Conservation (phyloP, 2,329 filamentous ascomycete genomes). For the Aspergillus sergii region DNA sequence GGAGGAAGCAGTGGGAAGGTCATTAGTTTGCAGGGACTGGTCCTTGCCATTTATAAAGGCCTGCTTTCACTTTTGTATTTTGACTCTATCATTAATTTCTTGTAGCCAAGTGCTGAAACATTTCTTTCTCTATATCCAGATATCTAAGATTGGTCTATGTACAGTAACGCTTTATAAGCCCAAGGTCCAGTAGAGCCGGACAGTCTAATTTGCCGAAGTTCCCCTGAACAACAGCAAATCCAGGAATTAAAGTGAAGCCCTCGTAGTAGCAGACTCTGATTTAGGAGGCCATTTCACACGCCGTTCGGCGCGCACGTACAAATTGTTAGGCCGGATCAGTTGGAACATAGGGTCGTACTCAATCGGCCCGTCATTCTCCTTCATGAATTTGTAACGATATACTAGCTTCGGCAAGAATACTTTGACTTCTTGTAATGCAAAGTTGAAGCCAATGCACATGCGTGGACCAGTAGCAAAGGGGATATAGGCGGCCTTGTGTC, state of each 20-base stretch:
- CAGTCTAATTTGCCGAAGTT: not conserved
- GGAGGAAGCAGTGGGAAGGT: not conserved
- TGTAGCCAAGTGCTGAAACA: not conserved
- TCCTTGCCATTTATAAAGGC: not conserved
- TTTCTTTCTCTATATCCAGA: not conserved
- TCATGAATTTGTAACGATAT: slow-evolving; percentile 59
- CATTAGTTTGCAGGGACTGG: not conserved
- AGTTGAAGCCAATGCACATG: slow-evolving; percentile 66
- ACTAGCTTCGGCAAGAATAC: slow-evolving; percentile 58
- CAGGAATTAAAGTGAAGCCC: not conserved
- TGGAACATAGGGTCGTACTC: slow-evolving; percentile 35
- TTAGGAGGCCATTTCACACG: slow-evolving; percentile 30
- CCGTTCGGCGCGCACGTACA: slow-evolving; percentile 21
- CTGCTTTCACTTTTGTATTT: not conserved
- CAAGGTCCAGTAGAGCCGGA: not conserved
- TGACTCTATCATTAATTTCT: not conserved
- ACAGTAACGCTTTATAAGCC: not conserved
- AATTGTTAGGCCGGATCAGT: slow-evolving; percentile 30
- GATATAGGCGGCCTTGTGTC: slow-evolving; percentile 55
- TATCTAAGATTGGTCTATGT: not conserved
- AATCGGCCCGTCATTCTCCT: slow-evolving; percentile 52
- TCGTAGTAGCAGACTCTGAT: slow-evolving; percentile 8
- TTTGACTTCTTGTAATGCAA: slow-evolving; percentile 64
- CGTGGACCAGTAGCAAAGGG: slow-evolving; percentile 62
- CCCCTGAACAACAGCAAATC: not conserved